Percentiles rank a stretch among this genome's conserved stretches.
Evolutionary conservation across 2,329 filamentous ascomycete genomes (phyloP).

Genomic region (Neofusicoccum sp.): DNA sequence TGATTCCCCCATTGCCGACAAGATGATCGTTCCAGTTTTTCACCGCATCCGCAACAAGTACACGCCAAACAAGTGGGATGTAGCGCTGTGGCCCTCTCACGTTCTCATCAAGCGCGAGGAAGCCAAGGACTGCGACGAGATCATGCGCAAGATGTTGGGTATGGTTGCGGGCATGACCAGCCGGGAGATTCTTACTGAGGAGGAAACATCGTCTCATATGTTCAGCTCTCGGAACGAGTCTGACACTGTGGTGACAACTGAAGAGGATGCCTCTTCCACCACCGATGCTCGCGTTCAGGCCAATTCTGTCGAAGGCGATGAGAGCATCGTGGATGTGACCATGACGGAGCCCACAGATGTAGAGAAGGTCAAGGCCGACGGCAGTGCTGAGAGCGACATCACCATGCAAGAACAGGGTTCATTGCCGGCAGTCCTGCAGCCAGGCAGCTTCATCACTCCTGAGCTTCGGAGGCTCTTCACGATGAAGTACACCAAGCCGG

Average conservation of each 20-base stretch:
- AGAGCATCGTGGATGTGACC: conserved; percentile 86
- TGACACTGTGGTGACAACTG: conserved; percentile 69
- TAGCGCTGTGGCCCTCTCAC: conserved; percentile 61
- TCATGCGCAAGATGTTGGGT: conserved; percentile 78
- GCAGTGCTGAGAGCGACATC: conserved; percentile 27
- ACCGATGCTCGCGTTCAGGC: conserved; percentile 73
- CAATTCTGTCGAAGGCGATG: conserved; percentile 82
- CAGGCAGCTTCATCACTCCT: conserved; percentile 66
- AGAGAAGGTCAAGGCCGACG: conserved; percentile 27
- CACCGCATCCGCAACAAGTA: conserved; percentile 54
- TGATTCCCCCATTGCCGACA: conserved; percentile 65
- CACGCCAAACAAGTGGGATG: conserved; percentile 40
- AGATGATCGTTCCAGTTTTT: conserved; percentile 70
- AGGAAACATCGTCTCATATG: conserved; percentile 48
- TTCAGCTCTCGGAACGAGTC: conserved; percentile 60
- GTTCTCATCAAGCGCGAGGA: conserved; percentile 77
- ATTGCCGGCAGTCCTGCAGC: conserved; percentile 55
- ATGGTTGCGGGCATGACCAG: conserved; percentile 78
- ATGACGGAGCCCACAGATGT: conserved; percentile 67
- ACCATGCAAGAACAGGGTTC: conserved; percentile 38
- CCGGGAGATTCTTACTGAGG: conserved; percentile 62
- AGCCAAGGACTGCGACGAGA: conserved; percentile 66
- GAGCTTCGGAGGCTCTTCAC: conserved; percentile 67
- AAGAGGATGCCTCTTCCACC: conserved; percentile 65
- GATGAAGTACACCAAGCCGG: conserved; percentile 64